Percentiles rank a stretch among this genome's conserved stretches.
Conservation (phyloP, 352 stramenopile genomes). For the Pythium biforme region DNA sequence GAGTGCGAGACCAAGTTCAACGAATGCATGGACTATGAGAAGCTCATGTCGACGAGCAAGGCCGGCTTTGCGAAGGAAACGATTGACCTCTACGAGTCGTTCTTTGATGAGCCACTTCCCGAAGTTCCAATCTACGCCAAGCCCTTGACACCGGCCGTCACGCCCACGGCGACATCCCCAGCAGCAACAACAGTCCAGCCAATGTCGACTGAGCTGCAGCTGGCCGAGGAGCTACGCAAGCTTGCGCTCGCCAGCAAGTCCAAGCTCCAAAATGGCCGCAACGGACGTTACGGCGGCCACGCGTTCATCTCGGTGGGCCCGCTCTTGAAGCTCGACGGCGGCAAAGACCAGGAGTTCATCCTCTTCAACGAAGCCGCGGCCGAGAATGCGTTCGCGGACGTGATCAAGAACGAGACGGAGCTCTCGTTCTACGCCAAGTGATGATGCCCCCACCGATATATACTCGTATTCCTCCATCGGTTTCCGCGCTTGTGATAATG, state of each 20-base stretch:
- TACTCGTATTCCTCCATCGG: too few relatives aligned
- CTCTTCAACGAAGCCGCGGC: slow-evolving; percentile 76
- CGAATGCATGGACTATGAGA: slow-evolving; percentile 67
- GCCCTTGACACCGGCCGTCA: not conserved
- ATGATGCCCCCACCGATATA: too few relatives aligned
- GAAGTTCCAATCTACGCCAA: slow-evolving; percentile 48
- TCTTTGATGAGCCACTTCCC: slow-evolving; percentile 71
- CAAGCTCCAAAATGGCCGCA: not conserved
- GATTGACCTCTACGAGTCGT: slow-evolving; percentile 79
- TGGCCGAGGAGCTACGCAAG: slow-evolving; percentile 18
- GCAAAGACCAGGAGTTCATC: slow-evolving; percentile 81
- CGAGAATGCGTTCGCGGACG: slow-evolving; percentile 67
- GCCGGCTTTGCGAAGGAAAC: slow-evolving; percentile 60
- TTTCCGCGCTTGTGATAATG: too few relatives aligned
- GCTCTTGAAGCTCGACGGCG: slow-evolving; percentile 77
- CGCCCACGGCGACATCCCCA: not conserved
- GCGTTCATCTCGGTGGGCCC: slow-evolving; percentile 67
- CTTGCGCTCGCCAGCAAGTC: slow-evolving; percentile 10
- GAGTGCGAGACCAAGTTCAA: slow-evolving; percentile 74
- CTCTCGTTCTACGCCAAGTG: slow-evolving; percentile 76
- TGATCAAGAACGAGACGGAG: slow-evolving; percentile 78
- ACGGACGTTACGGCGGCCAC: slow-evolving; percentile 26
- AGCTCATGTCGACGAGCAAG: slow-evolving; percentile 49
- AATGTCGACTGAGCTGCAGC: not conserved
- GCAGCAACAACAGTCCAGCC: not conserved